Base-by-base conservation (phyloP, 306 rosid genomes). In the Quercus rubra region DNA sequence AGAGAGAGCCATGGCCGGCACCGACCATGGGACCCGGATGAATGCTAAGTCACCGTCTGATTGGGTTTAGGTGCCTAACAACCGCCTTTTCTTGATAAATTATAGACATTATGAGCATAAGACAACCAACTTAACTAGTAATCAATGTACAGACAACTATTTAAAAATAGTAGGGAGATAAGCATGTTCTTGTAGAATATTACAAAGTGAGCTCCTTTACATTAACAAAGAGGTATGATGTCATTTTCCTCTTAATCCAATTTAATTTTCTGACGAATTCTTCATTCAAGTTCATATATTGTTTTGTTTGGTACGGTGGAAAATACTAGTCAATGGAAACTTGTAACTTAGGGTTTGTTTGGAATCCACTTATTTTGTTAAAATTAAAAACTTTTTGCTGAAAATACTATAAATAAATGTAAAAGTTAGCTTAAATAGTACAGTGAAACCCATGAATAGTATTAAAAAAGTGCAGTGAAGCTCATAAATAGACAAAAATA, bases 21-120 rank as follows among this genome's bases (percentile, higher is more conserved):
- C 91, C 84, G 91, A 23, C 87, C 86, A 73, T 76, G 86, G 81
- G 66, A 18, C 3, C 84, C 79, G 78, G 73, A 76, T 1, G 27
- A 83, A 85, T 83, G 70, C 77, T 83, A 78, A 73, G 83, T 77
- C 79, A 77, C 70, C 8, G 33, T 77, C 64, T 57, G 46, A 81
- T 83, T 28, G 57, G 81, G 59, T 66, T 18, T 66, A 17, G 12
- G 71, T 15, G 17, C 49, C 72, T 31, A 41, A 84, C 77, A 78
- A 73, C 78, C 71, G 23, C 57, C 76, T 46, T 70, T 19, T 13
- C 17, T 82, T 71, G 18, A 59, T 10, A 43, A 62, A 82, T 69
- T 75, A 41, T 81, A 43, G 71, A 5, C 54, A 52, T 88, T 18
- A 75, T 69, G 78, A 74, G 66, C 71, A 18, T 62, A 68, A 49